A percentile compares a stretch with the other conserved stretches of the same genome.
phyloP scores from a whole-genome alignment of 2,329 filamentous ascomycete genomes.

The Colletotrichum tofieldiae region DNA sequence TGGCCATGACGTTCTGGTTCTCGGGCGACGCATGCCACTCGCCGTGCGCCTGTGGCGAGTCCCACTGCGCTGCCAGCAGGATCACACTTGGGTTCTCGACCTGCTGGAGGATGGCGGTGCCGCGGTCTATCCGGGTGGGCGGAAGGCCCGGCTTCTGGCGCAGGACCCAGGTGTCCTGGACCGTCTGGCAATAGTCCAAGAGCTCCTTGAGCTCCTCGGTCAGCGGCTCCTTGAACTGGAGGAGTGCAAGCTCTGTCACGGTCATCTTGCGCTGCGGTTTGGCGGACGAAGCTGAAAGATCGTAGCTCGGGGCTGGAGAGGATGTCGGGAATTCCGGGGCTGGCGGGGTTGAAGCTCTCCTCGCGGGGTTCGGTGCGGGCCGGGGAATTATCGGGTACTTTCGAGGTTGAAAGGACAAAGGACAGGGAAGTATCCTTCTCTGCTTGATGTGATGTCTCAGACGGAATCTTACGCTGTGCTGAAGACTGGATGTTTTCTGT shows the following conservation, averaged over 20 bases:
- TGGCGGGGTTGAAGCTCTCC: slow-evolving; percentile 24
- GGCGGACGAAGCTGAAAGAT: not conserved
- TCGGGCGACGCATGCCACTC: slow-evolving; percentile 61
- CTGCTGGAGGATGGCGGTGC: slow-evolving; percentile 53
- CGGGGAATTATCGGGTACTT: slow-evolving; percentile 15
- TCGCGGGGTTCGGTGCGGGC: slow-evolving; percentile 39
- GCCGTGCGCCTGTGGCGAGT: slow-evolving; percentile 57
- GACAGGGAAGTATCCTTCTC: not conserved
- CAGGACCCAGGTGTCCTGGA: slow-evolving; percentile 60
- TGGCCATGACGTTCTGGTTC: slow-evolving; percentile 55
- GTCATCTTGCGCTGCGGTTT: slow-evolving; percentile 48
- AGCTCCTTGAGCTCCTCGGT: slow-evolving; percentile 52
- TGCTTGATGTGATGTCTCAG: not conserved
- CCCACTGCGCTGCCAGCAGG: slow-evolving; percentile 64
- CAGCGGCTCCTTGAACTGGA: slow-evolving; percentile 52
- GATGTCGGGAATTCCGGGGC: slow-evolving; percentile 12
- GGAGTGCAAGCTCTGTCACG: slow-evolving; percentile 59
- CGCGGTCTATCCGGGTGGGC: slow-evolving; percentile 53
- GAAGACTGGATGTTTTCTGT: not conserved
- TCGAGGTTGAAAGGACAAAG: not conserved
- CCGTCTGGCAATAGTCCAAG: slow-evolving; percentile 50
- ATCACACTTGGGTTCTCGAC: slow-evolving; percentile 54
- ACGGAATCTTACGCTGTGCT: not conserved
- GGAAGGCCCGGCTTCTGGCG: slow-evolving; percentile 53
- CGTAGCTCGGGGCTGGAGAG: not conserved